A percentile compares a stretch with the other conserved stretches of the same genome.
These are phyloP conservation scores for Termitomyces sp. DNA, from an alignment of 768 basidiomycete species.

Conservation along the genomic window DNA sequence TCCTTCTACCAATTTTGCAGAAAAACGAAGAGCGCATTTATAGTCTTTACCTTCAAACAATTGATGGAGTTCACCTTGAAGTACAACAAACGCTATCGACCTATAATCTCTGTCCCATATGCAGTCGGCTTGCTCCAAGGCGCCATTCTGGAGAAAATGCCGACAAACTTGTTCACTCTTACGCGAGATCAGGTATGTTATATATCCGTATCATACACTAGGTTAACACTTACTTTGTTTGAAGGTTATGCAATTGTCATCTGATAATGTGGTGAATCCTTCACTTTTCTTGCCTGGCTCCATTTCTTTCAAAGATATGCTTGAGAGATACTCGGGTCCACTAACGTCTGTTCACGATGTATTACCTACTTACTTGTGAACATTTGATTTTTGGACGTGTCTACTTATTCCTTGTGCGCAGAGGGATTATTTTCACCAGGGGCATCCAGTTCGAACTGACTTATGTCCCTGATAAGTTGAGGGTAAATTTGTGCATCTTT, in stretches of 20 bases:
- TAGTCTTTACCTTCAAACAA: conserved; percentile 63
- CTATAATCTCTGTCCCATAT: conserved; percentile 62
- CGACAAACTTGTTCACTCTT: conserved; percentile 59
- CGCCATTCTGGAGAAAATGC: conserved; percentile 55
- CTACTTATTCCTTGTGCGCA: background rate
- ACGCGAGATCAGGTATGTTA: conserved; percentile 57
- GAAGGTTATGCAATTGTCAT: conserved; percentile 59
- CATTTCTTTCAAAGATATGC: conserved; percentile 30
- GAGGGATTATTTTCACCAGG: background rate
- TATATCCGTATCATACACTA: background rate
- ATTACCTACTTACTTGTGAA: conserved; percentile 46
- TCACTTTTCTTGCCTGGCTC: conserved; percentile 20
- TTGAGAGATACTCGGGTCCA: conserved; percentile 30
- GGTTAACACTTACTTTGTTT: background rate
- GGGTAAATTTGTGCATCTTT: too few species aligned
- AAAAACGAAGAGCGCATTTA: background rate
- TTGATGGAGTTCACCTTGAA: conserved; percentile 59
- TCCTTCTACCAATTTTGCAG: background rate
- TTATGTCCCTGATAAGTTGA: too few species aligned
- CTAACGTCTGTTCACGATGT: conserved; percentile 47
- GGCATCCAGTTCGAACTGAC: too few species aligned
- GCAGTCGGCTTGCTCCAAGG: conserved; percentile 60
- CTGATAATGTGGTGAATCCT: conserved; percentile 47
- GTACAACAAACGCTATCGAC: conserved; percentile 45
- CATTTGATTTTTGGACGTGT: background rate